phyloP scores from a whole-genome alignment of 179 eudicot species.

The Beta corolliflora region DNA sequence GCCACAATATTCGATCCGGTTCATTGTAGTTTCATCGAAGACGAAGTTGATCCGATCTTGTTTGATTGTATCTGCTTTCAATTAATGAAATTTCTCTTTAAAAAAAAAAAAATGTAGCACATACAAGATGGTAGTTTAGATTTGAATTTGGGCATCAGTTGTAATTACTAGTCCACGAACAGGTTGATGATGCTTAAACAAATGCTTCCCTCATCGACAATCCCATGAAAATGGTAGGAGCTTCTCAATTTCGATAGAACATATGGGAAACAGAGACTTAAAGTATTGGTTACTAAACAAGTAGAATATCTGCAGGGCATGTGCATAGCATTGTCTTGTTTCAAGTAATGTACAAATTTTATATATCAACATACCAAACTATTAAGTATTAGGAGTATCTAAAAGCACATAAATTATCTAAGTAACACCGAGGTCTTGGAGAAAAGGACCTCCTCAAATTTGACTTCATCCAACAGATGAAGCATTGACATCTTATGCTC shows the following conservation, averaged over 20 bases:
- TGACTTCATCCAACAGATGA: slow-evolving; percentile 14
- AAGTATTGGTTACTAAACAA: slow-evolving; percentile 24
- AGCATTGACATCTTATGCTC: slow-evolving; percentile 26
- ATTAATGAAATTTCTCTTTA: too few species aligned
- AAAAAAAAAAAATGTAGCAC: too few species aligned
- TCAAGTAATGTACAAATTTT: slow-evolving; percentile 24
- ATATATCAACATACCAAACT: slow-evolving; percentile 13
- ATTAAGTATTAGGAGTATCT: slow-evolving; percentile 10
- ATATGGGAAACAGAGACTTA: slow-evolving; percentile 24
- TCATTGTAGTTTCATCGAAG: too few species aligned
- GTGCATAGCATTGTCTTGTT: slow-evolving; percentile 67
- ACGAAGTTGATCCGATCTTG: too few species aligned
- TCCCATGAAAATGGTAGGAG: slow-evolving; percentile 48
- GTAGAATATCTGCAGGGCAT: slow-evolving; percentile 39
- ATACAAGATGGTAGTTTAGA: slow-evolving; percentile 16
- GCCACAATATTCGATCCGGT: too few species aligned
- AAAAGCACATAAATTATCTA: slow-evolving; percentile 8
- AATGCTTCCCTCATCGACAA: slow-evolving; percentile 30
- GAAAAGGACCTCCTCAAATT: slow-evolving; percentile 23
- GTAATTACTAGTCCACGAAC: slow-evolving; percentile 16
- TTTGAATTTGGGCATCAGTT: slow-evolving; percentile 21
- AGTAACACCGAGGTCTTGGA: neutral
- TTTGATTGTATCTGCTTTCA: too few species aligned
- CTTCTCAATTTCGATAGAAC: slow-evolving; percentile 36
- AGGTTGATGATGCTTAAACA: slow-evolving; percentile 13